Base-by-base conservation (phyloP, 106 monocot genomes). In the Cymbidium sinense region DNA sequence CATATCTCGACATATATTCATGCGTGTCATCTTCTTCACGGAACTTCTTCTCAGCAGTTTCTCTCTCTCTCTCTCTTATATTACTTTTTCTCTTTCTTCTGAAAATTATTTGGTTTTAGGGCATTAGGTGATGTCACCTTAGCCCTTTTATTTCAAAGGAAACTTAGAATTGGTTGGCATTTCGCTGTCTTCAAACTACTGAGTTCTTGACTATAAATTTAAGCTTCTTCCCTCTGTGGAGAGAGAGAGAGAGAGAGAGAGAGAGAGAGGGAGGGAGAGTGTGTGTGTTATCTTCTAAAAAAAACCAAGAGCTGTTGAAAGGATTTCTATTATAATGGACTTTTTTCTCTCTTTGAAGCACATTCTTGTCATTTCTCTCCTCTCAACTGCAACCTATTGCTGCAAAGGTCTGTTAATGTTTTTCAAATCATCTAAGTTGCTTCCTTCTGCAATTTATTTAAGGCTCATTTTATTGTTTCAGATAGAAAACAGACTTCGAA, bases 351-450 rank as follows among this genome's bases (percentile, higher is more conserved):
- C 43, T 28, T 7, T 65, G 64, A 75, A 65, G 50, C 69, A 70
- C 15, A 3, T 81, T 34, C 62, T 81, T 27, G 69, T 75, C 43
- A 34, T 81, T 8, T 75, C 50, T 35, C 13, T 81, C 23, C 74
- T 81, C 69, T 69, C 81, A 3, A 50, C 64, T 17, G 81, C 81
- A 37, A 70, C 47, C 11, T 69, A 47, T 10, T 81, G 29, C 34
- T 69, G 76, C 76, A 81, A 81, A 81, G 81, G 81, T 81, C 29
- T 67, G 67, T 23, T 23, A 13, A 30, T 65, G n/a, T 62, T 25
- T 28, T 54, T 13, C 34, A 50, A 36, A 5, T 51, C 12, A 51
- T 51, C 10, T 13, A 51, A 51, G 18, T 18, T 5, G 19, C 4
- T 18, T 18, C 17, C 54, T 54, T 54, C 19, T 54, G 54, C 17